phyloP scores from a whole-genome alignment of 768 basidiomycete species.

The Tricholoma sp. region DNA sequence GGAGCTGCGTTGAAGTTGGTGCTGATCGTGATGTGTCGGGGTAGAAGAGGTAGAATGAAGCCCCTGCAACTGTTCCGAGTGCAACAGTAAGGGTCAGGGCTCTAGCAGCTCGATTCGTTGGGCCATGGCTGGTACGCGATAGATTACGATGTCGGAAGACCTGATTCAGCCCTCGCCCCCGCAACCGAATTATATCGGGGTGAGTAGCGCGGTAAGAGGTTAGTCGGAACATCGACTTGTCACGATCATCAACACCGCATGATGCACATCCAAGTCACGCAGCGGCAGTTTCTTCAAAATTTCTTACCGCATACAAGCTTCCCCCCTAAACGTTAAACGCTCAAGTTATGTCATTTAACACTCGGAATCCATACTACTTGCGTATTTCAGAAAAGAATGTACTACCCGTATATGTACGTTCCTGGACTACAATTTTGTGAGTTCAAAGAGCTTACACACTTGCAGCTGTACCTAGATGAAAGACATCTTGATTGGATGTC shows the following conservation, averaged over 20 bases:
- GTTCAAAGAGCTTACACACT: conserved; percentile 17
- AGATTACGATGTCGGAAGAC: not conserved
- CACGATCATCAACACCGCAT: no score
- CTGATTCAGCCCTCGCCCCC: not conserved
- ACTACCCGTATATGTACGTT: conserved; percentile 65
- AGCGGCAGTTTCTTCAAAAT: not conserved
- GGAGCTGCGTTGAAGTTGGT: conserved; percentile 31
- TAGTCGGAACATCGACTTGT: not conserved
- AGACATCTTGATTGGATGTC: conserved; percentile 91
- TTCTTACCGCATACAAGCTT: not conserved
- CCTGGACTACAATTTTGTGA: not conserved
- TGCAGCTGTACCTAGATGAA: conserved; percentile 68
- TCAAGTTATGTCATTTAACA: conserved; percentile 53
- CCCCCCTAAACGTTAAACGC: not conserved
- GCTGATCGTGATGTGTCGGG: conserved; percentile 42
- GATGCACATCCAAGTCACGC: not conserved
- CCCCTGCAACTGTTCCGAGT: conserved; percentile 25
- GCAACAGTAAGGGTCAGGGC: not conserved
- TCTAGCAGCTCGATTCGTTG: not conserved
- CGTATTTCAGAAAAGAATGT: conserved; percentile 69
- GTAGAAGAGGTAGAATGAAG: conserved; percentile 48
- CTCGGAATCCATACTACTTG: conserved; percentile 79
- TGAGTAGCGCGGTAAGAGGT: not conserved
- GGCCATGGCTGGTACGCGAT: not conserved
- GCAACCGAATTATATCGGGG: not conserved